phyloP scores from a whole-genome alignment of 1,284 basidiomycete genomes.

The Cutaneotrichosporon cyanovorans region DNA sequence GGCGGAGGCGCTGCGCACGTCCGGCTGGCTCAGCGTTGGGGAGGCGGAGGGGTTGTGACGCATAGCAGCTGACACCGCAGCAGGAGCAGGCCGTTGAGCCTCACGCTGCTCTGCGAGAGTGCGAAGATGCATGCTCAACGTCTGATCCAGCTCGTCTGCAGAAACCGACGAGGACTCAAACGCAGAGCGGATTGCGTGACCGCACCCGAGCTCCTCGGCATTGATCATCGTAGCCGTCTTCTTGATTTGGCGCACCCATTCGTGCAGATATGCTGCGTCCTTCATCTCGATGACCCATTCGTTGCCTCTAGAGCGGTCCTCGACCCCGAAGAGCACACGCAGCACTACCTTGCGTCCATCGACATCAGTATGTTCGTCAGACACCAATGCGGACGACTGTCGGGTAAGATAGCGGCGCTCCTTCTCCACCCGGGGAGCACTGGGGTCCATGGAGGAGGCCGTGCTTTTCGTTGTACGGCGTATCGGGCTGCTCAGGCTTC shows the following conservation, averaged over 20 bases:
- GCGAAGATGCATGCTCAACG: slow-evolving; percentile 17
- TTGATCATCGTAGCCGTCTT: slow-evolving; percentile 28
- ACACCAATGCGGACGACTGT: slow-evolving; percentile 7
- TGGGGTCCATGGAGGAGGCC: background rate
- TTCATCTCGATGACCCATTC: slow-evolving; percentile 36
- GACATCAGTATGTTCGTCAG: slow-evolving; percentile 4
- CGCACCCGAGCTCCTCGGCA: slow-evolving; percentile 27
- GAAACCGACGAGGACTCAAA: slow-evolving; percentile 15
- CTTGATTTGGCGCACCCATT: slow-evolving; percentile 34
- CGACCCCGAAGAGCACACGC: slow-evolving; percentile 15
- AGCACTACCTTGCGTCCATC: slow-evolving; percentile 10
- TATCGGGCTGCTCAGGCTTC: background rate
- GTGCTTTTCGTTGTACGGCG: slow-evolving; percentile 6
- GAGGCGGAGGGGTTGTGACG: background rate
- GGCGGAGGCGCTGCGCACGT: background rate
- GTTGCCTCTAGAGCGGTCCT: slow-evolving; percentile 11
- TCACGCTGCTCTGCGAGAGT: slow-evolving; percentile 4
- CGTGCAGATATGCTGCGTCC: slow-evolving; percentile 24
- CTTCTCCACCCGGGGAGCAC: slow-evolving; percentile 7
- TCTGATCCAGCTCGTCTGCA: slow-evolving; percentile 24
- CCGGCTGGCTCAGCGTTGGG: slow-evolving; percentile 3
- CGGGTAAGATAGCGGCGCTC: slow-evolving; percentile 14
- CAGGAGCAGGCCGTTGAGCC: no score
- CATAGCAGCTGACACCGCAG: no score
- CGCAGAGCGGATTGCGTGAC: slow-evolving; percentile 21